Conservation (phyloP, 352 stramenopile genomes). For the Phytophthora podocarpi region DNA sequence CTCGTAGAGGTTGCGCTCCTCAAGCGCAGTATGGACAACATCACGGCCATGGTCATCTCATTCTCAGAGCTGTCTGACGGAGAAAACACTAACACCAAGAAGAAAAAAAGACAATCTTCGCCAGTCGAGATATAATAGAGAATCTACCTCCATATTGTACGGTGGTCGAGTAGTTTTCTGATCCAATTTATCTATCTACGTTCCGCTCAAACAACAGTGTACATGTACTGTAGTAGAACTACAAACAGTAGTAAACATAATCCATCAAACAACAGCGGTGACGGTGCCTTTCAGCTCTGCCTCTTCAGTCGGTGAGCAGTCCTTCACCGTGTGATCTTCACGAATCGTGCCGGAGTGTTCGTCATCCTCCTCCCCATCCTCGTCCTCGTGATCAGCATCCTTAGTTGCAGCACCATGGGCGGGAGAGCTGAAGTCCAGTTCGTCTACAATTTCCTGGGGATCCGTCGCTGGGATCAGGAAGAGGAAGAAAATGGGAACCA, state of each 20-base stretch:
- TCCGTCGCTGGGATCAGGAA: conserved; percentile 81
- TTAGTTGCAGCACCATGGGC: conserved; percentile 24
- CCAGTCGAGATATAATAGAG: conserved; percentile 37
- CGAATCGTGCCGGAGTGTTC: conserved; percentile 44
- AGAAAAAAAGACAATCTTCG: conserved; percentile 21
- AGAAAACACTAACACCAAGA: conserved; percentile 18
- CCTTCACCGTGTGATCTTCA: conserved; percentile 49
- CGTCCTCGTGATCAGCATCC: conserved; percentile 10
- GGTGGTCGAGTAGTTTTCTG: conserved; percentile 19
- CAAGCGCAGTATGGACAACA: conserved; percentile 84
- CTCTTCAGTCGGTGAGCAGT: conserved; percentile 38
- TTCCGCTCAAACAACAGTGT: conserved; percentile 18
- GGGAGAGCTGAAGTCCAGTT: conserved; percentile 55
- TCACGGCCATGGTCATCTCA: conserved; percentile 79
- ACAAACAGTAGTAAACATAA: conserved; percentile 20
- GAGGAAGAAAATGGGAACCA: conserved; percentile 92
- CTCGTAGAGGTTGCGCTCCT: conserved; percentile 70
- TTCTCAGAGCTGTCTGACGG: conserved; percentile 37
- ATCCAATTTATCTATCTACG: background rate
- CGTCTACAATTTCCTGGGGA: conserved; percentile 76
- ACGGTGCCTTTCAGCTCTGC: conserved; percentile 23
- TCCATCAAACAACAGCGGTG: conserved; percentile 25
- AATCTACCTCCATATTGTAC: conserved; percentile 31
- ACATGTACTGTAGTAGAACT: too few species aligned
- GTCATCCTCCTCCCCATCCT: conserved; percentile 36